phyloP scores from a whole-genome alignment of 2,329 filamentous ascomycete species.

The Penicillium sp. region DNA sequence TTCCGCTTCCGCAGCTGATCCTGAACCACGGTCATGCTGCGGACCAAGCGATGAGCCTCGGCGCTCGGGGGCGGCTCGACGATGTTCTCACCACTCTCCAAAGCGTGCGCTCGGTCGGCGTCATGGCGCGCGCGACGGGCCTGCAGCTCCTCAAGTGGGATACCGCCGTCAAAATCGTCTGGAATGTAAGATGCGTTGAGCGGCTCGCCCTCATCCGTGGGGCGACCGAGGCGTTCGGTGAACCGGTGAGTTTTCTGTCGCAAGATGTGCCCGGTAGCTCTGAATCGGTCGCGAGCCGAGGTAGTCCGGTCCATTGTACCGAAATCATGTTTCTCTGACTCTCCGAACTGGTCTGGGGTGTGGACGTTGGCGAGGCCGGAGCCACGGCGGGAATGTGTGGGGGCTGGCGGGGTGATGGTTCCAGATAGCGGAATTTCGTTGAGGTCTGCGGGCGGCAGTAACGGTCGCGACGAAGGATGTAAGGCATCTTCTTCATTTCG shows the following conservation, averaged over 20 bases:
- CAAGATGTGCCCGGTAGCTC: constrained; percentile 29
- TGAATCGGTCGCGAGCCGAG: constrained; percentile 28
- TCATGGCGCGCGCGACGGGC: constrained; percentile 21
- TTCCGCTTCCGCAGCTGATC: constrained; percentile 26
- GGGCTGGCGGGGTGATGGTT: constrained; percentile 25
- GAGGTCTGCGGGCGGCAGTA: constrained; percentile 16
- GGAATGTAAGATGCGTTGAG: constrained; percentile 30
- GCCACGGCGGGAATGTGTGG: constrained; percentile 19
- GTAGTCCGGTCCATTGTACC: constrained; percentile 11
- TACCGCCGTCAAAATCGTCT: constrained; percentile 30
- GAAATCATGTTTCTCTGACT: constrained; percentile 16
- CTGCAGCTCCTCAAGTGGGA: constrained; percentile 22
- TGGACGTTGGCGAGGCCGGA: constrained; percentile 11
- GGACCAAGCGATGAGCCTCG: constrained; percentile 41
- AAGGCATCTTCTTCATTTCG: not conserved
- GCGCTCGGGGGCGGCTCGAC: constrained; percentile 28
- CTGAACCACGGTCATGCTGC: constrained; percentile 32
- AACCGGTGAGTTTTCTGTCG: constrained; percentile 31
- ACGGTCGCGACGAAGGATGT: constrained; percentile 11
- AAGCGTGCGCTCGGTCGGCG: constrained; percentile 15
- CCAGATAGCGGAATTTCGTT: constrained; percentile 17
- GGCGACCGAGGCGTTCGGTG: constrained; percentile 32
- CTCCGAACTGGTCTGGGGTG: constrained; percentile 4
- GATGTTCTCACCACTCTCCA: constrained; percentile 19
- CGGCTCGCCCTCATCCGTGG: constrained; percentile 32